These are phyloP conservation scores for Aegilops speltoides DNA, from an alignment of 176 grass and related monocot genomes.

Conservation along the genomic window DNA sequence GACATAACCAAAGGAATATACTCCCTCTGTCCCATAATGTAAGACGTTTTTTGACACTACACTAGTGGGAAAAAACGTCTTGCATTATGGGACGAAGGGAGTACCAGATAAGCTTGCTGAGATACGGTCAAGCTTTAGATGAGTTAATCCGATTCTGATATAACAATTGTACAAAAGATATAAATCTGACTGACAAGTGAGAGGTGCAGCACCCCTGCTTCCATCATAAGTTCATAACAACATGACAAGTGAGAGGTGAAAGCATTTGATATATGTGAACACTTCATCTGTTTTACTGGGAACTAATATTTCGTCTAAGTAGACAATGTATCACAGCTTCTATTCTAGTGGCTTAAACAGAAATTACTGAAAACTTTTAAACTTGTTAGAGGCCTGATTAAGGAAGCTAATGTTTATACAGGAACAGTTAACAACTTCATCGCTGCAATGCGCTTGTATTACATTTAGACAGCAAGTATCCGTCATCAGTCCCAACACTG, in stretches of 20 bases:
- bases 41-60: too few species aligned
- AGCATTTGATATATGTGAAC: neutral
- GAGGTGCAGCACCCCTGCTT: too few species aligned
- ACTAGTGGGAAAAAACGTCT: too few species aligned
- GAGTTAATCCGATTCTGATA: neutral
- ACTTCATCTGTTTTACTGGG: neutral
- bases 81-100: too few species aligned
- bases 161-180: neutral
- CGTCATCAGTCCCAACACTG: neutral
- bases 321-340: neutral
- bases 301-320: neutral
- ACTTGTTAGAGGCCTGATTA: neutral
- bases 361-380: neutral
- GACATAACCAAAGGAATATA: neutral
- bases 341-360: neutral
- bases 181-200: neutral
- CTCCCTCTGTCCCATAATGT: too few species aligned
- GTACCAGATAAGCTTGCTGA: slow-evolving; percentile 6
- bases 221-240: neutral
- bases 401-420: neutral
- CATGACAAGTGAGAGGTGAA: neutral
- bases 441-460: neutral
- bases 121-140: neutral
- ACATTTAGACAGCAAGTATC: neutral
- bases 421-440: neutral